Percentiles rank a stretch among this genome's conserved stretches.
Evolutionary conservation across 2,329 filamentous ascomycete genomes (phyloP).

Genomic region (Cryphonectria nitschkei): DNA sequence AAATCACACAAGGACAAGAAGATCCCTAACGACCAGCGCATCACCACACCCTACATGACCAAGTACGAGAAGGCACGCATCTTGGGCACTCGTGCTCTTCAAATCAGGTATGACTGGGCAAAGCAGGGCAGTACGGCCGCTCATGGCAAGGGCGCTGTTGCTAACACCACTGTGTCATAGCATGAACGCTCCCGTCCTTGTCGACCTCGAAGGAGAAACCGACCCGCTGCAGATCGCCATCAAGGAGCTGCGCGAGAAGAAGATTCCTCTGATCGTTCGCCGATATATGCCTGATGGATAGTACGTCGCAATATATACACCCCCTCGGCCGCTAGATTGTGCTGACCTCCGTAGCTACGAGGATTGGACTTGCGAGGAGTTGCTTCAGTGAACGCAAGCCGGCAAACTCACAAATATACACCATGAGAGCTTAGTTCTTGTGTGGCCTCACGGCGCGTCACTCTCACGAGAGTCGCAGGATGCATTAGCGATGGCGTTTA

Average conservation of each 20-base stretch:
- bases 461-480: constrained; percentile 22
- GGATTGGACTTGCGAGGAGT: constrained; percentile 98
- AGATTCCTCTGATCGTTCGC: constrained; percentile 93
- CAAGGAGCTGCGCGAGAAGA: constrained; percentile 97
- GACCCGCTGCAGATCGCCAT: constrained; percentile 97
- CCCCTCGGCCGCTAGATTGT: not conserved
- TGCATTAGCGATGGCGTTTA: constrained; percentile 41
- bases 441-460: constrained; percentile 20
- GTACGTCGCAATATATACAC: constrained; percentile 56
- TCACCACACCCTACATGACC: constrained; percentile 98
- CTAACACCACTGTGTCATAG: constrained; percentile 50
- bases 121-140: not conserved
- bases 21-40: constrained; percentile 84
- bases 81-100: constrained; percentile 86
- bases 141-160: not conserved
- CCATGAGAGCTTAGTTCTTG: constrained; percentile 16
- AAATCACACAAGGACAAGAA: constrained; percentile 77
- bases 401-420: constrained; percentile 1
- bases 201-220: constrained; percentile 96
- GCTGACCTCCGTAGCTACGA: constrained; percentile 71
- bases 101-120: constrained; percentile 79
- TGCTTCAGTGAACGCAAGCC: constrained; percentile 61
- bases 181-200: constrained; percentile 96
- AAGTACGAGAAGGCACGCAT: constrained; percentile 97
- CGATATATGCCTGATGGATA: constrained; percentile 96